Evolutionary conservation across 2,329 filamentous ascomycete species (phyloP), one percentile per base, ranked within the genome.

Genomic region (Cryphonectria carpinicola): DNA sequence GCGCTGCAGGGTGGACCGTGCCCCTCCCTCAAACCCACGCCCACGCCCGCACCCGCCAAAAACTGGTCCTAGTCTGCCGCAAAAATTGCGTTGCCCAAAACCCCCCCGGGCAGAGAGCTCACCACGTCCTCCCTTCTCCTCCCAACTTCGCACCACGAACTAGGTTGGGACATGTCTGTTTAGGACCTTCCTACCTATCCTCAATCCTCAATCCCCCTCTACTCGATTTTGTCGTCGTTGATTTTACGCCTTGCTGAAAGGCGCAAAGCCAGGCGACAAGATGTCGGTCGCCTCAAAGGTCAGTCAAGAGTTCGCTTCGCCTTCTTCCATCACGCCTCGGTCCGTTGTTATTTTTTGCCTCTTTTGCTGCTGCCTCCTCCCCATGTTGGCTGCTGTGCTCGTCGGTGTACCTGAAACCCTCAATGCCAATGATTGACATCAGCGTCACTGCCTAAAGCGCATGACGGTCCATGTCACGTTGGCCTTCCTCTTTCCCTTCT

Each of bases 251-350:
- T 84, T 82, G 78, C 79, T 80, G 78, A 80, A 83, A 86, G 85
- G 85, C 85, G 84, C 85, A 82, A 80, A 83, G 82, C 80, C 80
- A 77, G 82, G 81, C 82, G 86, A 83, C 87, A 88, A 82, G 80
- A 89, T 89, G 87, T 88, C 86, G 83, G 85, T 89, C 85, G 86
- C 83, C 82, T 86, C 85, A 75, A 87, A 88, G 86, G 87, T 89
- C 81, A 73, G 85, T 83, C 74, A 52, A 65, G 41, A 66, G 41
- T 22, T 61, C 39, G 11, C 25, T 22, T 25, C 54, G 3, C 25
- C 58, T 66, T n/a, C 22, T 39, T 37, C 39, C 37, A 25, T 41
- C 54, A 28, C 60, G 10, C 61, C 39, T 64, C 61, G 25, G 37
- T 64, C n/a, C 41, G 22, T 13, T 64, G 13, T 64, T 46, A 6